Conservation (phyloP, 805 yeast species). For the Metschnikowia rubicola region DNA sequence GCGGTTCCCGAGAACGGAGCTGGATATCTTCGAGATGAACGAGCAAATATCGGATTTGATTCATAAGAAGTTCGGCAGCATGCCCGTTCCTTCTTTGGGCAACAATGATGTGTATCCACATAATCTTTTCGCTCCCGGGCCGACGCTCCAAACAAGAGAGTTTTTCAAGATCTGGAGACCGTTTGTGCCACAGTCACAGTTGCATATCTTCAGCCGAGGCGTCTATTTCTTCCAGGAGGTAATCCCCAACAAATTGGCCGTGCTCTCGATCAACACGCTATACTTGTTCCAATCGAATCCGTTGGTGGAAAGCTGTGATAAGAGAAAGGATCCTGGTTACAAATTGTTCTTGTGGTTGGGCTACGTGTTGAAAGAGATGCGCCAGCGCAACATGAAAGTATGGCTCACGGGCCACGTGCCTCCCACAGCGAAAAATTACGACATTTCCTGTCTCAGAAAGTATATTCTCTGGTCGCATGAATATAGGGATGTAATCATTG, state of each 20-base stretch:
- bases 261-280: constrained; percentile 73
- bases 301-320: constrained; percentile 75
- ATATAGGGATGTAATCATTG: constrained; percentile 77
- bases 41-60: constrained; percentile 51
- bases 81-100: constrained; percentile 69
- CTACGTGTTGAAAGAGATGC: constrained; percentile 63
- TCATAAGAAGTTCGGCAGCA: constrained; percentile 48
- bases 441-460: constrained; percentile 68
- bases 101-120: constrained; percentile 90
- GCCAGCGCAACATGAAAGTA: constrained; percentile 73
- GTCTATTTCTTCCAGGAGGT: constrained; percentile 74
- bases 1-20: constrained; percentile 66
- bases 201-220: constrained; percentile 69
- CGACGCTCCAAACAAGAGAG: constrained; percentile 83
- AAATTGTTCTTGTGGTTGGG: constrained; percentile 77
- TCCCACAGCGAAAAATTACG: constrained; percentile 75
- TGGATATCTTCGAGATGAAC: constrained; percentile 68
- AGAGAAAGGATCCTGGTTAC: constrained; percentile 74
- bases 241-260: constrained; percentile 76
- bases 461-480: constrained; percentile 80
- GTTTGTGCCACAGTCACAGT: constrained; percentile 73
- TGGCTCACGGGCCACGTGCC: constrained; percentile 92
- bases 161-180: constrained; percentile 68
- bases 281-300: constrained; percentile 77
- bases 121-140: constrained; percentile 80